Evolutionary conservation across 345 rosid species (phyloP).

Genomic region (Crucihimalaya himalaica): DNA sequence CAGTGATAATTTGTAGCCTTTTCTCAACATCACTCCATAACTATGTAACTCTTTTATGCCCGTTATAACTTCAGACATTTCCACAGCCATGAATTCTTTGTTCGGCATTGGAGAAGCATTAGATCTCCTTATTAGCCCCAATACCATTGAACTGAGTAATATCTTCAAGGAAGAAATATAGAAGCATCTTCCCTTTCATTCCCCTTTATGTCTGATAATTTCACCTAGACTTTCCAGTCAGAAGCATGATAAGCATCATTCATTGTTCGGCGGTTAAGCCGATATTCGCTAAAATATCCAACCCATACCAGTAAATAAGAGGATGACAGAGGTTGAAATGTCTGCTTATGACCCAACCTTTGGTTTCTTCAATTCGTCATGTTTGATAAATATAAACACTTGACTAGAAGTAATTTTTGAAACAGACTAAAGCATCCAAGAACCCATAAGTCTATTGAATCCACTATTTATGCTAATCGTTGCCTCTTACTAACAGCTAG

Average conservation of each 20-base stretch:
- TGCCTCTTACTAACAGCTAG: neutral
- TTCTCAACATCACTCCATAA: neutral
- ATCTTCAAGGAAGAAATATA: neutral
- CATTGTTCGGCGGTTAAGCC: neutral
- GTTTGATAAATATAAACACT: neutral
- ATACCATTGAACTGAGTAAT: no score
- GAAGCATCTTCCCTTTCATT: neutral
- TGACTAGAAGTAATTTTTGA: neutral
- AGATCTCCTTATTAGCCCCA: neutral
- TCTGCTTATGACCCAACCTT: neutral
- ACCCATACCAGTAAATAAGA: neutral
- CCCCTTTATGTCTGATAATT: no score
- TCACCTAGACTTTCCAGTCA: neutral
- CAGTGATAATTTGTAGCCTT: neutral
- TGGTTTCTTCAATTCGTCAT: neutral
- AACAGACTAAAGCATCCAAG: no score
- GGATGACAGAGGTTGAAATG: neutral
- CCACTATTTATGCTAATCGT: neutral
- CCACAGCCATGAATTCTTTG: neutral
- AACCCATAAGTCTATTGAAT: no score
- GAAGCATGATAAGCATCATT: neutral
- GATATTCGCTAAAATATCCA: neutral
- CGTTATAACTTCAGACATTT: neutral
- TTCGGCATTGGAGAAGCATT: conserved; percentile 9
- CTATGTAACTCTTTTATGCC: neutral